Conservation (phyloP, 495 filamentous ascomycete genomes). For the Xylaria bambusicola region DNA sequence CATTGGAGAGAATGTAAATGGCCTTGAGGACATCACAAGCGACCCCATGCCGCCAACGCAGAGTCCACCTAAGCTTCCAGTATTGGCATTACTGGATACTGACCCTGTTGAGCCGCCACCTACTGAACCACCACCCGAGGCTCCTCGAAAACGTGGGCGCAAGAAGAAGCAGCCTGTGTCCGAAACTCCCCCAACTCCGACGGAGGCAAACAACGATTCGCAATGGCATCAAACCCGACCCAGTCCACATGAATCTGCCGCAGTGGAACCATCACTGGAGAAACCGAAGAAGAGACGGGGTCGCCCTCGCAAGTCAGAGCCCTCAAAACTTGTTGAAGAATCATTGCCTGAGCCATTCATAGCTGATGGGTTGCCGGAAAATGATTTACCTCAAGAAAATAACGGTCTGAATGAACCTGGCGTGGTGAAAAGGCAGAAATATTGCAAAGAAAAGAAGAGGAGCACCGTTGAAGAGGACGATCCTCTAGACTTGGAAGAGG, state of each 20-base stretch:
- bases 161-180: slow-evolving; percentile 28
- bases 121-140: slow-evolving; percentile 13
- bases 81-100: slow-evolving; percentile 11
- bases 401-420: neutral
- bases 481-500: neutral
- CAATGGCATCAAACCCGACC: slow-evolving; percentile 5
- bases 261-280: slow-evolving; percentile 13
- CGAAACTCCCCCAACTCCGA: neutral
- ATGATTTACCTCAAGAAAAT: neutral
- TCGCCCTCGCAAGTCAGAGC: slow-evolving; percentile 28
- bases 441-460: neutral
- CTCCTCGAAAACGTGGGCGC: slow-evolving; percentile 30
- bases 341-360: slow-evolving; percentile 5
- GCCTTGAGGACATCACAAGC: neutral
- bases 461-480: slow-evolving; percentile 4
- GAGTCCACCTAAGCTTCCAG: slow-evolving; percentile 8
- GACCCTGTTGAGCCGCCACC: slow-evolving; percentile 3
- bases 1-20: neutral
- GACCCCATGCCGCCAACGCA: slow-evolving; percentile 10
- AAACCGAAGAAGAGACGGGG: slow-evolving; percentile 33
- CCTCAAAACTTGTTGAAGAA: slow-evolving; percentile 15
- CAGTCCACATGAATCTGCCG: neutral
- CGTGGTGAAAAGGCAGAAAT: neutral
- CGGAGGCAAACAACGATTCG: slow-evolving; percentile 4
- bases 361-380: slow-evolving; percentile 1